Evolutionary conservation across 768 basidiomycete genomes (phyloP), one percentile per base, ranked within the genome.

Genomic region (Tephrocybe sp.): DNA sequence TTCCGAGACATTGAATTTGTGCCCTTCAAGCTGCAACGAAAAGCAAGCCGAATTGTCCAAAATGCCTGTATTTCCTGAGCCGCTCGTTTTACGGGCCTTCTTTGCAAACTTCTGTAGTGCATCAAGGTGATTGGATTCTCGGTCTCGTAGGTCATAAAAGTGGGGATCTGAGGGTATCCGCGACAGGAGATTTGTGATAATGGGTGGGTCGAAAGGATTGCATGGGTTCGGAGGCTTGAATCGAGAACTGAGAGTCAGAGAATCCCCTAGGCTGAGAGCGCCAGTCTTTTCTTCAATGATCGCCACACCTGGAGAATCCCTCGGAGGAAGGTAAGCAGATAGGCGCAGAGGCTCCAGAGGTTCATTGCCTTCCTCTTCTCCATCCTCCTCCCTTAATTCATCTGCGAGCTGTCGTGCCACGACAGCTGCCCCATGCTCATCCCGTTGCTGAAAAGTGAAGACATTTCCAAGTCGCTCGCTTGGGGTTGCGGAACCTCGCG

Each of bases 181-280:
- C 3, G 84, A 80, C 20, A 98, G 73, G 9, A 95, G 65, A 0
- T 78, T 73, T 0, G 79, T 73, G 20, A 92, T 60, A 48, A 90
- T 81, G 1, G 80, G 66, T 3, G 79, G 76, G 55, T 90, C 86
- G 60, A 87, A 89, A 3, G 95, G 89, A 66, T 91, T 87, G 73
- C 93, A 96, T 5, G 94, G 93, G 59, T 96, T 95, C 2, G 86
- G 77, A 17, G 90, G 85, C 53, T 76, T 79, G 73, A 90, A 90
- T 33, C 78, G 75, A 4, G 84, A 80, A 41, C 78, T 75, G 32
- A 82, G 68, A 10, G 79, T 78, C 10, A 90, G 67, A 0, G 83
- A 81, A 56, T 90, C 86, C 0, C 76, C 72, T 37, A 90, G 73
- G 58, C 82, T 87, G 34, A 90, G 70, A 4, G 78, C 76, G 4